Evolutionary conservation across 352 stramenopile genomes (phyloP), one percentile per base, ranked within the genome.

Genomic region (Pythium dissimile): DNA sequence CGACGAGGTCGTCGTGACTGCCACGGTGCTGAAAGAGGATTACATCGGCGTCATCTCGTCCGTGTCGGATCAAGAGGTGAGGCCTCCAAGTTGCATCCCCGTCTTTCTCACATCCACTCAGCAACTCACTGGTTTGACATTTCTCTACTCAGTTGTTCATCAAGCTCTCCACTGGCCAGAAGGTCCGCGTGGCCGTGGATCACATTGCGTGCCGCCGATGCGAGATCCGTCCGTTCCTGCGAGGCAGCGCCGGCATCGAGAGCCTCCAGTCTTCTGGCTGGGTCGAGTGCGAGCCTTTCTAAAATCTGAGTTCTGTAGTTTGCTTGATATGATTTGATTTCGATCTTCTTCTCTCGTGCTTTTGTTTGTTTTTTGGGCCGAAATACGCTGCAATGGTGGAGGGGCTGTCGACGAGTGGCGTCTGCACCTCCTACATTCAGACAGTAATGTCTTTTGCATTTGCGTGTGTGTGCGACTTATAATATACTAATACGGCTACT

Each of bases 21-120:
- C 82, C 42, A 73, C 80, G 1, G 57, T 90, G 15, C 65, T 88
- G 32, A 66, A 84, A 26, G 74, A 89, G 58, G 67, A 89, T 32
- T 94, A 88, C 64, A 77, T 83, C n/a, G 84, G 84, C 50, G 83
- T 69, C 20, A 88, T 94, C 57, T 80, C 72, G 52, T 89, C 84
- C 20, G 74, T 94, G 27, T 80, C 74, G 3, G 67, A 84, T 55
- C 72, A 89, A 50, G 81, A 79, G n/a, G 75, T 86, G 59, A 46
- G 54, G n/a, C n/a, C 6, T 2, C 20, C 50, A 41, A 1, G 18
- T 18, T 26, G 27, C 1, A 48, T 26, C 18, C 7, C 12, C 21
- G n/a, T n/a, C n/a, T n/a, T n/a, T n/a, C n/a, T n/a, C n/a, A n/a
- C n/a, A n/a, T n/a, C n/a, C n/a, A n/a, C n/a, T n/a, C n/a, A n/a